Base-by-base conservation (phyloP, 1,284 basidiomycete species). In the Pseudozyma sp. region DNA sequence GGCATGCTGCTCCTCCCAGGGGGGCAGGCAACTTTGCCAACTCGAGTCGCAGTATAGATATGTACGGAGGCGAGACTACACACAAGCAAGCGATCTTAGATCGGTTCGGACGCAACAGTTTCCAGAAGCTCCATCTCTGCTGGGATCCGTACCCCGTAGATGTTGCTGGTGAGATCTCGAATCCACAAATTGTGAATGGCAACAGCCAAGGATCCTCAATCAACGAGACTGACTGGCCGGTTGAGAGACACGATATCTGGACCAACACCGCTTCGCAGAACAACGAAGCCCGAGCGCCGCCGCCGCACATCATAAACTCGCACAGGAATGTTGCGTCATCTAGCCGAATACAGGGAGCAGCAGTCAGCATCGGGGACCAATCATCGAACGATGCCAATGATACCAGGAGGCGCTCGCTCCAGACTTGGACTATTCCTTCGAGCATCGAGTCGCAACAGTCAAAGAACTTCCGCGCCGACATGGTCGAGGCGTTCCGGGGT, bases 161-260 rank as follows among this genome's bases (percentile, higher is more conserved):
- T 31, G 6, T 31, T 31, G 25, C 25, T 31, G 25, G 18, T 8
- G 12, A 21, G 13, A 21, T 8, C 18, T 18, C 19, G 25, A 10
- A 21, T 47, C 18, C 14, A 16, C 49, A 34, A 16, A 14, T 25
- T 16, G 25, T n/a, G n/a, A n/a, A n/a, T n/a, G n/a, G 38, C 12
- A 39, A 25, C 21, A 35, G 7, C 35, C n/a, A 53, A 21, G 16
- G 16, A 36, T 18, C 13, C 36, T 16, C 25, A 31, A 3, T 3
- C 3, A 6, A 31, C 6, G 56, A 52, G 18, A 19, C 63, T 4
- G 64, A 63, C 38, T 80, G 78, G 78, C 78, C 78, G 3, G 34
- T 60, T n/a, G 78, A 80, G 38, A 58, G 74, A 18, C 73, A 72
- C 19, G 78, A 77, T 21, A 76, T 76, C 13, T 80, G 78, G 76